phyloP scores from a whole-genome alignment of 106 monocot genomes.

The Posidonia australis region DNA sequence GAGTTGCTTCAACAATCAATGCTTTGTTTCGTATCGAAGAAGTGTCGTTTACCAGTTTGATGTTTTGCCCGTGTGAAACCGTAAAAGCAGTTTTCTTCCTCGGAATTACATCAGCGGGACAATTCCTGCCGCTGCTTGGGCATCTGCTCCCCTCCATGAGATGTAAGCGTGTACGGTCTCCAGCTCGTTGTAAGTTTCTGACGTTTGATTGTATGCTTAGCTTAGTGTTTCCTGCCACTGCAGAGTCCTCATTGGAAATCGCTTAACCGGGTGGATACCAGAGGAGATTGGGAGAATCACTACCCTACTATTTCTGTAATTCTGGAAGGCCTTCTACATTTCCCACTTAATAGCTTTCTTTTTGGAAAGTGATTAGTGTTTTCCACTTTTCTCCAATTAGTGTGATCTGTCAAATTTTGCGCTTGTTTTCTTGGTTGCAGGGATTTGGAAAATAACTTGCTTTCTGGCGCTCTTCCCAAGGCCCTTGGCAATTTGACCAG shows the following conservation, averaged over 20 bases:
- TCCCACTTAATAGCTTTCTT: too few species aligned
- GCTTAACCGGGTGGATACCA: slow-evolving; percentile 27
- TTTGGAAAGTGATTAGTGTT: too few species aligned
- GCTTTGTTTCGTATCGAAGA: neutral
- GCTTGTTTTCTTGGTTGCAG: slow-evolving; percentile 5
- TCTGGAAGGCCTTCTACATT: neutral
- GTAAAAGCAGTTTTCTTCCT: slow-evolving; percentile 21
- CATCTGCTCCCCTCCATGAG: slow-evolving; percentile 37
- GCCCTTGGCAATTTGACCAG: slow-evolving; percentile 3
- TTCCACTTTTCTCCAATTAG: too few species aligned
- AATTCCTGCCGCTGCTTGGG: slow-evolving; percentile 40
- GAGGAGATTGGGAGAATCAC: slow-evolving; percentile 33
- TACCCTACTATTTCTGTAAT: slow-evolving; percentile 31
- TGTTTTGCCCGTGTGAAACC: neutral
- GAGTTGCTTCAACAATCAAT: too few species aligned
- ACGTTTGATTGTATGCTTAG: neutral
- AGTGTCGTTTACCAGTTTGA: slow-evolving; percentile 1
- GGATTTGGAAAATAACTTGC: slow-evolving; percentile 7
- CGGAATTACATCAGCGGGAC: slow-evolving; percentile 41
- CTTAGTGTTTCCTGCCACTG: neutral
- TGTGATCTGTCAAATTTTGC: neutral
- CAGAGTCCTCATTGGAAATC: slow-evolving; percentile 35
- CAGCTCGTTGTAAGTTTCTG: neutral
- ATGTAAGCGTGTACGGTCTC: neutral
- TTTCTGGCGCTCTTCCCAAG: slow-evolving; percentile 8